Evolutionary conservation across 2,329 filamentous ascomycete genomes (phyloP).

Genomic region (Exutisphaerella laricina): DNA sequence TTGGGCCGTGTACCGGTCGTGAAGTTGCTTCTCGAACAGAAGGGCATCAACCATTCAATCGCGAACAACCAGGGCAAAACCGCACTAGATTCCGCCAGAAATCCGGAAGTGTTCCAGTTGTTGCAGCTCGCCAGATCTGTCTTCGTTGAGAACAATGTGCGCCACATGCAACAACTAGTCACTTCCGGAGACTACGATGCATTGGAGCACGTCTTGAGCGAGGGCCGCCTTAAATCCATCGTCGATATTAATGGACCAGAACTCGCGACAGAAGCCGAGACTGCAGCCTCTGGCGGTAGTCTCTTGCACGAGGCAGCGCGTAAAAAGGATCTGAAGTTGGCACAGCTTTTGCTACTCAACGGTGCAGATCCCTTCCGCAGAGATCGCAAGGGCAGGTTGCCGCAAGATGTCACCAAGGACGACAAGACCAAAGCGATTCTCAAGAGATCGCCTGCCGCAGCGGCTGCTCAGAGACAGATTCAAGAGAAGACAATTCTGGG

Average conservation of each 20-base stretch:
- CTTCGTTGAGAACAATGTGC: constrained; percentile 80
- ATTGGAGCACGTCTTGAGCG: constrained; percentile 74
- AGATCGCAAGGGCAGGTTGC: constrained; percentile 90
- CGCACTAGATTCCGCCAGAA: constrained; percentile 82
- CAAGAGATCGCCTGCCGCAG: constrained; percentile 90
- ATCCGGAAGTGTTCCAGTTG: constrained; percentile 91
- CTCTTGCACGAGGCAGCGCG: constrained; percentile 89
- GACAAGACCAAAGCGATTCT: constrained; percentile 81
- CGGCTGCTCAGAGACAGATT: constrained; percentile 88
- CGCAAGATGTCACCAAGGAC: constrained; percentile 94
- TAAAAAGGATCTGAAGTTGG: constrained; percentile 78
- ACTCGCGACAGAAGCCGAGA: constrained; percentile 72
- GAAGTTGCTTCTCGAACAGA: constrained; percentile 73
- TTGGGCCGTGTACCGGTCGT: constrained; percentile 78
- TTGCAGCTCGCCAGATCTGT: constrained; percentile 84
- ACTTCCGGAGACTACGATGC: constrained; percentile 66
- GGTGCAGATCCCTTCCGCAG: constrained; percentile 93
- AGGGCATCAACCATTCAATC: constrained; percentile 80
- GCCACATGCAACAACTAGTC: constrained; percentile 76
- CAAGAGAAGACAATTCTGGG: constrained; percentile 96
- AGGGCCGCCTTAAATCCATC: constrained; percentile 76
- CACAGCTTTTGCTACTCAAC: constrained; percentile 84
- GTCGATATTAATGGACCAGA: constrained; percentile 91
- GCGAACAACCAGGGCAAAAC: constrained; percentile 79
- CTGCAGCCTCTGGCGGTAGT: constrained; percentile 78